phyloP scores from a whole-genome alignment of 192 early-diverging fungal genomes.

The Rhizophlyctis rosea region DNA sequence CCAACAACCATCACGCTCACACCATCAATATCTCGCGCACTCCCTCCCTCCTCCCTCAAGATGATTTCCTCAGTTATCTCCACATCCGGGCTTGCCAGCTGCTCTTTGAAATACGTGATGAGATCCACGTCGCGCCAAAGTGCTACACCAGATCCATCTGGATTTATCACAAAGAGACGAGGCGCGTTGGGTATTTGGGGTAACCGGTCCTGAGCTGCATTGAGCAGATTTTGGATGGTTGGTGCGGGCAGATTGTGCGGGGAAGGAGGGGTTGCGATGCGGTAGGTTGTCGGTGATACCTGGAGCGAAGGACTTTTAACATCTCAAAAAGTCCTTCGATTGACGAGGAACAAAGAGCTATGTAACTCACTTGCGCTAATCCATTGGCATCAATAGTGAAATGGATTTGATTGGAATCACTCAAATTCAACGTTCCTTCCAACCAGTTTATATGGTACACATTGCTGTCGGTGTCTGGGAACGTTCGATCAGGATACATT shows the following conservation, averaged over 20 bases:
- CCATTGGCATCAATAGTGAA: conserved; percentile 14
- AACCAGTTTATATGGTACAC: conserved; percentile 33
- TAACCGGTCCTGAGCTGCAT: too few relatives aligned
- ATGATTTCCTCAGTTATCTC: conserved; percentile 32
- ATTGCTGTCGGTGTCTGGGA: not conserved
- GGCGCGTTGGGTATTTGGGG: conserved; percentile 25
- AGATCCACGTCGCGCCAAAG: conserved; percentile 39
- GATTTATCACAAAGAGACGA: conserved; percentile 29
- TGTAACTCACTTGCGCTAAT: too few relatives aligned
- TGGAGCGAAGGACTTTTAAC: not conserved
- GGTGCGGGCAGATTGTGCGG: not conserved
- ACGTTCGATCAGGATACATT: not conserved
- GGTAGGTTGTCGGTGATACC: not conserved
- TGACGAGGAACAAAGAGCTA: too few relatives aligned
- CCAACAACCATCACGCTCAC: not conserved
- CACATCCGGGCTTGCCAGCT: conserved; percentile 16
- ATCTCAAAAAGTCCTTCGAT: too few relatives aligned
- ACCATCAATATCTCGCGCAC: not conserved
- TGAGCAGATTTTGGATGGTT: not conserved
- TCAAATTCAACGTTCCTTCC: conserved; percentile 27
- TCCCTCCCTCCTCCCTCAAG: too few relatives aligned
- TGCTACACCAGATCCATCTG: conserved; percentile 32
- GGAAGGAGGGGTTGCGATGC: not conserved
- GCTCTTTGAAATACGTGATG: conserved; percentile 24
- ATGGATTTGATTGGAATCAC: too few relatives aligned